Percentiles rank a stretch among this genome's conserved stretches.
phyloP scores from a whole-genome alignment of 371 early-diverging fungal genomes.

The Mortierella sp. region DNA sequence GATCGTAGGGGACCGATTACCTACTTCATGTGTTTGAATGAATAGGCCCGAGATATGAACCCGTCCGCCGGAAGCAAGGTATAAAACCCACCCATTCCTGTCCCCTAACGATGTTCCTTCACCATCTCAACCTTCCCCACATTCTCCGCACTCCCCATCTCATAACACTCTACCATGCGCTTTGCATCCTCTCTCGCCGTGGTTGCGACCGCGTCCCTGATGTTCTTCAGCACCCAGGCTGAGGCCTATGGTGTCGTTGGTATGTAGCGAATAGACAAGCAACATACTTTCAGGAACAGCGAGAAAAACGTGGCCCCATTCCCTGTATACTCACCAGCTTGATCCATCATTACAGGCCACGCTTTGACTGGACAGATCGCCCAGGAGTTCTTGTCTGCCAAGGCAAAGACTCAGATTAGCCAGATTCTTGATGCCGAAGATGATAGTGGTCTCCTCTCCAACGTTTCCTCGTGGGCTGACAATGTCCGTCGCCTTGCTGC shows the following conservation, averaged over 20 bases:
- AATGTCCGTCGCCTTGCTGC: slow-evolving; percentile 11
- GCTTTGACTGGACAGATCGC: slow-evolving; percentile 52
- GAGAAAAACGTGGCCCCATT: too few relatives aligned
- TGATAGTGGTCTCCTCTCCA: slow-evolving; percentile 39
- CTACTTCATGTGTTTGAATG: too few relatives aligned
- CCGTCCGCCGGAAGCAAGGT: too few relatives aligned
- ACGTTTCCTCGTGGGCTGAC: slow-evolving; percentile 51
- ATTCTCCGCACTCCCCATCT: too few relatives aligned
- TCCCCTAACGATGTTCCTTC: too few relatives aligned
- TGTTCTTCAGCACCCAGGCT: slow-evolving; percentile 16
- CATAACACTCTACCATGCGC: slow-evolving; percentile 18
- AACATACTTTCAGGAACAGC: not conserved
- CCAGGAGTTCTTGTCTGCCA: slow-evolving; percentile 40
- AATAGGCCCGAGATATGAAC: too few relatives aligned
- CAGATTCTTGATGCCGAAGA: slow-evolving; percentile 18
- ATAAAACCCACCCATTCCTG: too few relatives aligned
- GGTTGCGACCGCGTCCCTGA: slow-evolving; percentile 19
- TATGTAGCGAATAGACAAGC: not conserved
- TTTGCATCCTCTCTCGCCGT: slow-evolving; percentile 6
- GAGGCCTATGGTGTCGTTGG: slow-evolving; percentile 40
- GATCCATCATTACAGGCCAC: slow-evolving; percentile 30
- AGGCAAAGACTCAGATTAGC: slow-evolving; percentile 16
- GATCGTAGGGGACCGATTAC: too few relatives aligned
- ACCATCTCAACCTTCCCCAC: too few relatives aligned
- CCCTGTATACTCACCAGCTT: not conserved